These are phyloP conservation scores for Ceratopteris richardii DNA, from an alignment of 75 land plant genomes.

Conservation along the genomic window DNA sequence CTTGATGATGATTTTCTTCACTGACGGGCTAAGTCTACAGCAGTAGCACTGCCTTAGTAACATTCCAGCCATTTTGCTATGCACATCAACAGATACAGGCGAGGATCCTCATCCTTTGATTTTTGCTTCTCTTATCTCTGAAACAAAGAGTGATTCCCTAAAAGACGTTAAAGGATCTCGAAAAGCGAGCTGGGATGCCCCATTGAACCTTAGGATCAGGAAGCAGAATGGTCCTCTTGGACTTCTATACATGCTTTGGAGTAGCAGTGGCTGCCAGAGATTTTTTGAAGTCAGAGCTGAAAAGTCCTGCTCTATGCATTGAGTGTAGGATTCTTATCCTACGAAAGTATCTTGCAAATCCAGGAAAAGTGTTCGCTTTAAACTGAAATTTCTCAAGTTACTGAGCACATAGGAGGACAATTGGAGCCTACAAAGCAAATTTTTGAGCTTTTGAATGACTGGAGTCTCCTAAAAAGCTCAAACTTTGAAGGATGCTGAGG, in stretches of 20 bases:
- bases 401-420: constrained; percentile 40
- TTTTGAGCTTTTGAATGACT: constrained; percentile 75
- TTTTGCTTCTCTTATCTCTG: neutral
- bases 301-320: constrained; percentile 59
- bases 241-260: constrained; percentile 61
- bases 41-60: too few relatives aligned
- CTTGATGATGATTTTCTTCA: too few relatives aligned
- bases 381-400: constrained; percentile 51
- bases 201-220: neutral
- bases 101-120: too few relatives aligned
- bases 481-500: constrained; percentile 33
- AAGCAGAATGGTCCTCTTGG: constrained; percentile 90
- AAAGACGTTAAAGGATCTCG: too few relatives aligned
- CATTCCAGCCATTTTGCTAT: too few relatives aligned
- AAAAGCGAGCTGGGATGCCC: too few relatives aligned
- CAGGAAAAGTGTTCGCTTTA: constrained; percentile 37
- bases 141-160: too few relatives aligned
- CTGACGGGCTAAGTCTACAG: too few relatives aligned
- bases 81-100: too few relatives aligned
- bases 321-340: constrained; percentile 73
- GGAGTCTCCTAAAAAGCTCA: constrained; percentile 97
- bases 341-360: constrained; percentile 63
- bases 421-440: constrained; percentile 38
- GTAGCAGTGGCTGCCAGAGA: constrained; percentile 54
- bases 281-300: constrained; percentile 62